phyloP scores from a whole-genome alignment of 345 rosid species.

The Dipteronia dyeriana region DNA sequence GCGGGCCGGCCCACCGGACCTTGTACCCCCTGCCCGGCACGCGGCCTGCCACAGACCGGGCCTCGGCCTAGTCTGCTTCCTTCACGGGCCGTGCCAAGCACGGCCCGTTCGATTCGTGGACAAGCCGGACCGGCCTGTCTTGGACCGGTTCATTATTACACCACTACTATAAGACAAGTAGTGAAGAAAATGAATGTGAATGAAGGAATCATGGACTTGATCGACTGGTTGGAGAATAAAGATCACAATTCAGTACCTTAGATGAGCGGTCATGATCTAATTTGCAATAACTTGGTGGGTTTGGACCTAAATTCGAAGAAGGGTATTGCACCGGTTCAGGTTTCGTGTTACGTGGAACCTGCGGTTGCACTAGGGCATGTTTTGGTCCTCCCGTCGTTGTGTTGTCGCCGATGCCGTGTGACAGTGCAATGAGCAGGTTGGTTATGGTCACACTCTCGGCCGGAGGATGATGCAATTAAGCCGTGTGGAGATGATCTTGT shows the following conservation, averaged over 20 bases:
- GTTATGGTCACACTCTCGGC: constrained; percentile 53
- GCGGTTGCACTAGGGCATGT: constrained; percentile 45
- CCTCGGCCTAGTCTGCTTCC: too few relatives aligned
- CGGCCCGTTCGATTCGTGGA: too few relatives aligned
- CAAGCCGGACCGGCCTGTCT: too few relatives aligned
- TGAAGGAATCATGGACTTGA: constrained; percentile 52
- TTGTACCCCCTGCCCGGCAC: too few relatives aligned
- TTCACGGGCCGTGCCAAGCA: too few relatives aligned
- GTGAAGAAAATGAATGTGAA: constrained; percentile 35
- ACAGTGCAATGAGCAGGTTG: constrained; percentile 48
- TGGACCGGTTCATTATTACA: too few relatives aligned
- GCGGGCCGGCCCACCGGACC: too few relatives aligned
- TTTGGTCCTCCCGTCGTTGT: constrained; percentile 48
- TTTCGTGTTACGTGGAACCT: constrained; percentile 51
- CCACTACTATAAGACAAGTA: constrained; percentile 33
- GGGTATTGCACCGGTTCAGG: constrained; percentile 32
- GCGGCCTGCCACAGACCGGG: too few relatives aligned
- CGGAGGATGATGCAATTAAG: constrained; percentile 37
- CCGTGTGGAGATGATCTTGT: constrained; percentile 51
- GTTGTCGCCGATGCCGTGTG: constrained; percentile 22
- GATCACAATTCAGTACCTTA: constrained; percentile 4
- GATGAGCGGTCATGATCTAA: constrained; percentile 44
- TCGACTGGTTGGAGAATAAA: constrained; percentile 51
- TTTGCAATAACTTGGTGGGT: constrained; percentile 48
- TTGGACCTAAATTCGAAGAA: constrained; percentile 37